phyloP scores from a whole-genome alignment of 495 filamentous ascomycete species.

The Physcia stellaris region DNA sequence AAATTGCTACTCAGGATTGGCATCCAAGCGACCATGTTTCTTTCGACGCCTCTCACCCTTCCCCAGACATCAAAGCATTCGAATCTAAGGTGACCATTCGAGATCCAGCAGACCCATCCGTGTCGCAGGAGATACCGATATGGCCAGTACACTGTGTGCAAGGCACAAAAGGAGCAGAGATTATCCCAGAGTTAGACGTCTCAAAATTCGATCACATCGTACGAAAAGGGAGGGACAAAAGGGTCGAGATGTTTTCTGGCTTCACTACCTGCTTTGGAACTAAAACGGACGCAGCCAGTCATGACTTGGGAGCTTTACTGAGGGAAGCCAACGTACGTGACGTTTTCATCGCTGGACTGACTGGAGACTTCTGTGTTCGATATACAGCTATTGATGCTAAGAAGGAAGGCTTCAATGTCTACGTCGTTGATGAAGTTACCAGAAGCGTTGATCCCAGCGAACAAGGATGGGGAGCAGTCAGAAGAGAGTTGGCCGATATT shows the following conservation, averaged over 20 bases:
- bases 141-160: slow-evolving; percentile 90
- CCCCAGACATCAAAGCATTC: slow-evolving; percentile 54
- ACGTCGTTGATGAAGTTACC: slow-evolving; percentile 66
- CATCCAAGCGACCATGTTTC: slow-evolving; percentile 80
- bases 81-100: slow-evolving; percentile 42
- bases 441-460: slow-evolving; percentile 46
- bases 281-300: slow-evolving; percentile 34
- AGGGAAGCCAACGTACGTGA: slow-evolving; percentile 46
- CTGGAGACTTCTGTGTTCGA: slow-evolving; percentile 83
- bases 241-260: slow-evolving; percentile 83
- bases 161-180: slow-evolving; percentile 52
- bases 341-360: slow-evolving; percentile 73
- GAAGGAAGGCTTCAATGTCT: slow-evolving; percentile 61
- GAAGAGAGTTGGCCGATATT: slow-evolving; percentile 37
- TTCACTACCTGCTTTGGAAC: slow-evolving; percentile 66
- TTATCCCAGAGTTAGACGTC: slow-evolving; percentile 60
- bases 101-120: slow-evolving; percentile 51
- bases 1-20: slow-evolving; percentile 79
- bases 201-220: slow-evolving; percentile 47
- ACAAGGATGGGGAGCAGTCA: slow-evolving; percentile 41
- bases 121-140: slow-evolving; percentile 53
- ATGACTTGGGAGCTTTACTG: slow-evolving; percentile 45
- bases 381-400: slow-evolving; percentile 63
- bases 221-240: slow-evolving; percentile 60
- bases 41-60: slow-evolving; percentile 67